Evolutionary conservation across 2,329 filamentous ascomycete genomes (phyloP).

Genomic region (Penicillium vulpinum): DNA sequence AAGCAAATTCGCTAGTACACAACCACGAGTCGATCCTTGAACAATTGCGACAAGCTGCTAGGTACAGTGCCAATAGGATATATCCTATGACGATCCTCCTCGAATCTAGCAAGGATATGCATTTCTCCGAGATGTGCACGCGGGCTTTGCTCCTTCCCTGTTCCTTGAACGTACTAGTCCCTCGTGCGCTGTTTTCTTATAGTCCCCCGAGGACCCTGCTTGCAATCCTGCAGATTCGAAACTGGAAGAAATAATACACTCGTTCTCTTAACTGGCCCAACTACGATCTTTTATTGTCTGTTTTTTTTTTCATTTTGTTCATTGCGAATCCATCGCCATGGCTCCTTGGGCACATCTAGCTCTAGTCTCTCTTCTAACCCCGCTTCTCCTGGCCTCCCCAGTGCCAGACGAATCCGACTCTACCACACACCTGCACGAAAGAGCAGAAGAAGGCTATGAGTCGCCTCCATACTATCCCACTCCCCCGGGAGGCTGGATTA

Average conservation of each 20-base stretch:
- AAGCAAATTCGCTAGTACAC: conserved; percentile 11
- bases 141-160: conserved; percentile 2
- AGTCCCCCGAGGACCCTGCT: background rate
- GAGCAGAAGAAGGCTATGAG: conserved; percentile 24
- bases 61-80: background rate
- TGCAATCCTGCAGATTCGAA: background rate
- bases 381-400: conserved; percentile 9
- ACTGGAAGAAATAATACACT: background rate
- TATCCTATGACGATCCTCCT: conserved; percentile 4
- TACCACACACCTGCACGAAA: conserved; percentile 11
- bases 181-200: background rate
- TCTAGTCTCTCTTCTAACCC: conserved; percentile 17
- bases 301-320: conserved; percentile 2
- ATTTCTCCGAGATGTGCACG: conserved; percentile 4
- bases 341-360: conserved; percentile 20
- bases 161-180: background rate
- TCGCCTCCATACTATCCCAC: conserved; percentile 68
- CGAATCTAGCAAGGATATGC: background rate
- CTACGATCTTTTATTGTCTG: background rate
- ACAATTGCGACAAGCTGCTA: background rate
- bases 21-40: background rate
- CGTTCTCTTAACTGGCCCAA: conserved; percentile 1
- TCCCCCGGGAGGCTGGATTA: conserved; percentile 69
- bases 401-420: conserved; percentile 9
- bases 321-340: conserved; percentile 12